Evolutionary conservation across 352 stramenopile genomes (phyloP), one percentile per base, ranked within the genome.

Genomic region (Phytophthora vignae): DNA sequence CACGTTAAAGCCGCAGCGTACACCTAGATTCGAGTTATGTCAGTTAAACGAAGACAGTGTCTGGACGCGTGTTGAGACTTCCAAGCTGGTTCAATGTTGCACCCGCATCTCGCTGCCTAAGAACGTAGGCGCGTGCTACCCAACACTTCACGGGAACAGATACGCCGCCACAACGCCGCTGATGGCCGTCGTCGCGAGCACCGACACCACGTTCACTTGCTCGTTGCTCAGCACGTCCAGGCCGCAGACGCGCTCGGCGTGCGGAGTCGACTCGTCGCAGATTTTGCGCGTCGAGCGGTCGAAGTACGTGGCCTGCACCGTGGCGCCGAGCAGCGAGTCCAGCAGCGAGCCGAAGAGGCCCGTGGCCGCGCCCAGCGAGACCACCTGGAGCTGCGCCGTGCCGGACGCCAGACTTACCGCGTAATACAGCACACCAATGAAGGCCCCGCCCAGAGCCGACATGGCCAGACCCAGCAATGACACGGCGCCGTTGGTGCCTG

Each of bases 401-500:
- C 62, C 59, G 1, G 77, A 82, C n/a, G 66, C 70, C 8, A 84
- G 50, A 55, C 81, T 86, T 3, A 73, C 56, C n/a, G 67, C 21
- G 46, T 80, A 90, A 74, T 94, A 87, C 2, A 95, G 81, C 42
- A 86, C 40, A 2, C 95, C 97, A 58, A 98, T 92, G 29, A 98
- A 94, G 6, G 78, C 66, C 3, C 97, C 97, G 19, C 97, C 97
- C 8, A 94, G 67, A 4, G 76, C 75, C 33, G 93, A 98, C 46
- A 91, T 91, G 7, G 84, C 63, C 17, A 90, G 92, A 8, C 97
- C 97, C 2, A 90, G 70, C 3, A 85, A 6, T 7, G 94, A 98
- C n/a, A 99, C 80, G 8, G 92, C 97, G 48, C 97, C 97, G 82
- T 99, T 99, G 6, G 96, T 99, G 9, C 97, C 96, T 1, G 90